A percentile compares a stretch with the other conserved stretches of the same genome.
Evolutionary conservation across 2,329 filamentous ascomycete species (phyloP).

Genomic region (Alternaria viburni): DNA sequence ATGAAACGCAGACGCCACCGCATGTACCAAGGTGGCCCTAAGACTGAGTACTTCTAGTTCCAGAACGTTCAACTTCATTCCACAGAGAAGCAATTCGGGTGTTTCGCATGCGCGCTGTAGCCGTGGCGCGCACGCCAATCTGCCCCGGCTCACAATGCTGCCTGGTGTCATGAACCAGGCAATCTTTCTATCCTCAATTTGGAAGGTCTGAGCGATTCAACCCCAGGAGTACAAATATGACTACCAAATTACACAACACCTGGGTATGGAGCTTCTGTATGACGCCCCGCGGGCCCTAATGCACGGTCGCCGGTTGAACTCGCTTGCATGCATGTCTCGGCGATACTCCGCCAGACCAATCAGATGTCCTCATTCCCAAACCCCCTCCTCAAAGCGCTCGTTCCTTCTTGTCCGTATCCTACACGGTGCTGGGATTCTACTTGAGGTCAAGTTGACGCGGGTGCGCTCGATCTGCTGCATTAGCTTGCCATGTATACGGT

Average conservation of each 20-base stretch:
- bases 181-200: background rate
- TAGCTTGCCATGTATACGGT: background rate
- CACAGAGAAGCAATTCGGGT: background rate
- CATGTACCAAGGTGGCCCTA: background rate
- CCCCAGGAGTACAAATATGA: background rate
- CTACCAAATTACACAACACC: background rate
- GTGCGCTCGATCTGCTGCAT: background rate
- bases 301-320: background rate
- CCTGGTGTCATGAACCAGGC: background rate
- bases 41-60: background rate
- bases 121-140: background rate
- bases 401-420: background rate
- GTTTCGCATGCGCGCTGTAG: background rate
- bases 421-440: background rate
- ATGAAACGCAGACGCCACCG: background rate
- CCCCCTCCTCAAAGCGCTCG: conserved; percentile 1
- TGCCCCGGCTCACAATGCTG: background rate
- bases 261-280: background rate
- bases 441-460: background rate
- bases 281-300: background rate
- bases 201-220: background rate
- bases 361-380: background rate
- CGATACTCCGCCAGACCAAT: background rate
- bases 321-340: background rate
- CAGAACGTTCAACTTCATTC: background rate